Base-by-base conservation (phyloP, 345 rosid species). In the Tarenaya hassleriana region DNA sequence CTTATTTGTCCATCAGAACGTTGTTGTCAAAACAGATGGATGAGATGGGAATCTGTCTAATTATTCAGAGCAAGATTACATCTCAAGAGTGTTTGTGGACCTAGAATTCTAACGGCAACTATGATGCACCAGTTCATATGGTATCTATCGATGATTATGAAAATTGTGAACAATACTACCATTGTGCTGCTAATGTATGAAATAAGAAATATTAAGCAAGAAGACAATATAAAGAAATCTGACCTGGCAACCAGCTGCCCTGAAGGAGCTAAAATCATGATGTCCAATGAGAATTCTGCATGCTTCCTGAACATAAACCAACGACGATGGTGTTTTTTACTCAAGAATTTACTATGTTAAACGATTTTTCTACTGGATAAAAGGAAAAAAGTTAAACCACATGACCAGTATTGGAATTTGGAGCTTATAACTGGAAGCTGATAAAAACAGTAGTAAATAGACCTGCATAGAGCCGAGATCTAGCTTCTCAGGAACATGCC, bases 221-320 rank as follows among this genome's bases (percentile, higher is more conserved):
- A 47, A 18, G 37, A 52, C 50, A 52, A 15, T 41, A 58, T 34
- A 44, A 45, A 69, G 47, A 67, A 78, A 31, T 1, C 45, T 44
- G 38, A 65, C 96, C 92, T 84, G 92, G 69, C 98, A 87, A 72
- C 92, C 84, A 63, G 88, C 20, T 53, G 96, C 95, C 73, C 96
- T 74, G 77, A 91, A 91, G 76, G 98, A 87, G 70, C 95, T 91
- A 68, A 91, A 91, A 73, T 91, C 96, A 61, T 84, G 96, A 56
- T 61, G 58, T 24, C 98, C 98, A 67, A 73, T 72, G 67, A 91
- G 95, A 72, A 82, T 66, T 76, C 69, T 79, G 86, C 98, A 87
- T 41, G 96, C 96, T 71, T 81, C 95, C 98, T 91, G 87, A 63
- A 68, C 29, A 44, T 38, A 59, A 45, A 62, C 24, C 43, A 54